These are phyloP conservation scores for Pythium dissimile DNA, from an alignment of 352 stramenopile genomes.

Conservation along the genomic window DNA sequence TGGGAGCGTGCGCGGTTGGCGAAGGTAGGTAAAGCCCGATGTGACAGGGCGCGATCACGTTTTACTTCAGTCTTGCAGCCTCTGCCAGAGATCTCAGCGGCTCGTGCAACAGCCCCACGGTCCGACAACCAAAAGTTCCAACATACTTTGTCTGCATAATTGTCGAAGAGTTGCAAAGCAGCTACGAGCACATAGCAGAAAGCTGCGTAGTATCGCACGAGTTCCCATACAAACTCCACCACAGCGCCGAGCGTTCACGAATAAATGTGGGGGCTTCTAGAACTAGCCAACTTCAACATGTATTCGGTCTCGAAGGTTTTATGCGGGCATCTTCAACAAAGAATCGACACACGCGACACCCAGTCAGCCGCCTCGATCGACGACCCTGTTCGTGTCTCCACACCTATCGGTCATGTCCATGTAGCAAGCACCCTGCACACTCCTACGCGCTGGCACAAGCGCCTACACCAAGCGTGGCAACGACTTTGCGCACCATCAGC, in stretches of 20 bases:
- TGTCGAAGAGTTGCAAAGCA: too few species aligned
- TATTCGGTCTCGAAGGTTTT: conserved; percentile 38
- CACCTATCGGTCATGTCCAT: conserved; percentile 6
- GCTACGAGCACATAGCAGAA: too few species aligned
- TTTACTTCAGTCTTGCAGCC: conserved; percentile 3
- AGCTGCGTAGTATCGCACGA: too few species aligned
- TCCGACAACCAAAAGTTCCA: not conserved
- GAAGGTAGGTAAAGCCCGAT: not conserved
- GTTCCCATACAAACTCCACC: not conserved
- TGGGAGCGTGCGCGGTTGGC: conserved; percentile 4
- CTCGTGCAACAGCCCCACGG: not conserved
- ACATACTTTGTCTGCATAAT: not conserved
- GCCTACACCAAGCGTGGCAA: too few species aligned
- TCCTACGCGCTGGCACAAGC: too few species aligned
- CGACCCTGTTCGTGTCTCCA: conserved; percentile 7
- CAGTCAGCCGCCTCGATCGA: not conserved
- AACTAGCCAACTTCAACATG: conserved; percentile 37
- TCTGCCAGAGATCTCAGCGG: not conserved
- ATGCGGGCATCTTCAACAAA: conserved; percentile 32
- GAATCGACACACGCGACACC: conserved; percentile 31
- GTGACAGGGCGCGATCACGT: not conserved
- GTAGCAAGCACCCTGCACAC: too few species aligned
- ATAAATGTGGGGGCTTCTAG: not conserved
- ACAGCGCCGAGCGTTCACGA: not conserved
- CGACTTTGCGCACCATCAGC: too few species aligned